Evolutionary conservation across 768 basidiomycete genomes (phyloP), one percentile per base, ranked within the genome.

Genomic region (Lactifluus piperatus): DNA sequence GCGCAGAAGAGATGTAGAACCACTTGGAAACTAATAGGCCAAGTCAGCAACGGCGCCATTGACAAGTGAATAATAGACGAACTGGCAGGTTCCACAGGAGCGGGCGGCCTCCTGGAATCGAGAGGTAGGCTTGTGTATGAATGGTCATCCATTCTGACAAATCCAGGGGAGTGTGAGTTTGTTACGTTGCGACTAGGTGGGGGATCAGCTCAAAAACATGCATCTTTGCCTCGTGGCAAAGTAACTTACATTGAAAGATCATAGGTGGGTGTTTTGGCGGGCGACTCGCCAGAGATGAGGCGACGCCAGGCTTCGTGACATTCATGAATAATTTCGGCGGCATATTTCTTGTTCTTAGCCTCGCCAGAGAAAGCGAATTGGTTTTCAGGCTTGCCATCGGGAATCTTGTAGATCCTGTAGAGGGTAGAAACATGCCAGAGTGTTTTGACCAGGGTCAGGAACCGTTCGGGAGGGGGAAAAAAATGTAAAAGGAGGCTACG

Each of bases 281-380:
- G 82, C 62, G 73, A 77, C 64, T 97, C 89, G 62, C 94, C 92
- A 53, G 75, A 76, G 72, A 94, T 80, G 67, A 99, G 82, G 69
- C 90, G 90, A 69, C 93, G 91, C 97, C 97, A 99, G 37, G 97
- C 90, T 73, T 98, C 97, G 71, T 98, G 88, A 75, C 91, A 94
- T 73, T 99, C 97, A 74, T 97, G 94, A 70, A 99, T 89, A 76
- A 98, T 97, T 76, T 98, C 95, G 54, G 90, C 92, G 32, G 97
- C 97, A 71, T 98, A 99, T 74, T 95, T 97, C 81, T 95, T 97
- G 81, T 97, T 97, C 80, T 98, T 99, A 64, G 95, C 95, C 76
- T 99, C 97, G 58, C 97, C 97, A 54, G 92, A 94, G 83, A 99
- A 99, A 18, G 97, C 97, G 70, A 99, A 99, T 64, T 87, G 86